These are phyloP conservation scores for Aspergillus ellipticus DNA, from an alignment of 495 filamentous ascomycete genomes.

Conservation along the genomic window DNA sequence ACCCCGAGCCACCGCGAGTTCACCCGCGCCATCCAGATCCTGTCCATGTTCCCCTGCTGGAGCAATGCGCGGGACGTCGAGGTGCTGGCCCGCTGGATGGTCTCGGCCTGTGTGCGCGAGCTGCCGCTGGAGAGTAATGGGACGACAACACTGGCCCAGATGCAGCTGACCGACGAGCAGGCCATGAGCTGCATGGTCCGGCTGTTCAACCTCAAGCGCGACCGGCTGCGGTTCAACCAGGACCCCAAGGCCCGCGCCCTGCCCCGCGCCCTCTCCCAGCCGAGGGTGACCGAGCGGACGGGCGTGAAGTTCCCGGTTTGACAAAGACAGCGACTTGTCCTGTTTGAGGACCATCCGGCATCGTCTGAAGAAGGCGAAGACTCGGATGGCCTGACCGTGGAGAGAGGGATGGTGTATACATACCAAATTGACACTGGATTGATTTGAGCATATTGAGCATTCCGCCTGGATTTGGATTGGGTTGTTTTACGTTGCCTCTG, in stretches of 20 bases:
- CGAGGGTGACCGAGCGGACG: slow-evolving; percentile 12
- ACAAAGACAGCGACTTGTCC: too few species aligned
- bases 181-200: slow-evolving; percentile 20
- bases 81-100: slow-evolving; percentile 18
- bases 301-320: slow-evolving; percentile 18
- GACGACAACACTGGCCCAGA: background rate
- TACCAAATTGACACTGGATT: too few species aligned
- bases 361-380: too few species aligned
- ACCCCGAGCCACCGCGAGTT: slow-evolving; percentile 15
- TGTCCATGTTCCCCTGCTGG: slow-evolving; percentile 23
- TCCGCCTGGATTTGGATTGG: background rate
- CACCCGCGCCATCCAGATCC: slow-evolving; percentile 18
- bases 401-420: too few species aligned
- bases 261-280: slow-evolving; percentile 19
- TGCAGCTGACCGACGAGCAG: slow-evolving; percentile 16
- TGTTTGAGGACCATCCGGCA: too few species aligned
- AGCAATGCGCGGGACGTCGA: slow-evolving; percentile 18
- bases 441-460: too few species aligned
- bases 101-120: slow-evolving; percentile 10
- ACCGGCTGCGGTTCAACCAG: slow-evolving; percentile 20
- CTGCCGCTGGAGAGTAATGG: slow-evolving; percentile 9
- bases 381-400: too few species aligned
- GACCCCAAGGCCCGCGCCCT: slow-evolving; percentile 17
- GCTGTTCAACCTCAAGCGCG: slow-evolving; percentile 19
- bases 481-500: background rate